Percentiles rank a stretch among this genome's conserved stretches.
phyloP scores from a whole-genome alignment of 2,329 filamentous ascomycete species.

The Penicillium occitanis region DNA sequence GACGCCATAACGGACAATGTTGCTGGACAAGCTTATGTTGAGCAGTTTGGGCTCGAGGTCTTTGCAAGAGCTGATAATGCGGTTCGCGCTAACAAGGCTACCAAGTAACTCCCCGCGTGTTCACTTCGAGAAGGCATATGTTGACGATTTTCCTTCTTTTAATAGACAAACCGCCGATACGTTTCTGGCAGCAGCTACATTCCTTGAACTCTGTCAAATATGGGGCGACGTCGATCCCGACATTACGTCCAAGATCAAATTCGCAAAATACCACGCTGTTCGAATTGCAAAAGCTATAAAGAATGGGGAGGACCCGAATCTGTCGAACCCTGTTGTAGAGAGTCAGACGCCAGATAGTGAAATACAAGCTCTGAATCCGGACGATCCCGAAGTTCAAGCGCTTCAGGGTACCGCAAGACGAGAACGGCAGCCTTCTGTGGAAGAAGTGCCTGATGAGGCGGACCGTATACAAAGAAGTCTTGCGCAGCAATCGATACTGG shows the following conservation, averaged over 20 bases:
- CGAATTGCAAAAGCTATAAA: constrained; percentile 89
- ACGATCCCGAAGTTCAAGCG: constrained; percentile 64
- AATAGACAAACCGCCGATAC: constrained; percentile 85
- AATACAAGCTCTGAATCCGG: constrained; percentile 55
- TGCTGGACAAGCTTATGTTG: constrained; percentile 85
- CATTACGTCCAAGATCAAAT: constrained; percentile 83
- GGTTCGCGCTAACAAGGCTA: constrained; percentile 78
- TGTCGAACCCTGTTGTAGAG: constrained; percentile 73
- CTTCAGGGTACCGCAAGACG: constrained; percentile 49
- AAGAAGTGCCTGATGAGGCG: constrained; percentile 60
- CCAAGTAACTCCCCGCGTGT: constrained; percentile 56
- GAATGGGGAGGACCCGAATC: constrained; percentile 87
- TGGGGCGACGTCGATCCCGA: constrained; percentile 78
- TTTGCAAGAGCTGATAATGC: constrained; percentile 81
- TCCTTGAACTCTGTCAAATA: constrained; percentile 82
- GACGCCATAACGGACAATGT: constrained; percentile 83
- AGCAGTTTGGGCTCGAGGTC: constrained; percentile 88
- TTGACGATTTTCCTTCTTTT: neutral
- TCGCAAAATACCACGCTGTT: constrained; percentile 91
- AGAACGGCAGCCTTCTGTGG: constrained; percentile 56
- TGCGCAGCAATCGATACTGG: constrained; percentile 50
- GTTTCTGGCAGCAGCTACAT: constrained; percentile 87
- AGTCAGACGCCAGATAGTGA: constrained; percentile 50
- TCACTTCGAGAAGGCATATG: neutral
- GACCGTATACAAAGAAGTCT: constrained; percentile 48